A percentile compares a stretch with the other conserved stretches of the same genome.
Conservation (phyloP, 208 protist species). For the Crithidia sp. region DNA sequence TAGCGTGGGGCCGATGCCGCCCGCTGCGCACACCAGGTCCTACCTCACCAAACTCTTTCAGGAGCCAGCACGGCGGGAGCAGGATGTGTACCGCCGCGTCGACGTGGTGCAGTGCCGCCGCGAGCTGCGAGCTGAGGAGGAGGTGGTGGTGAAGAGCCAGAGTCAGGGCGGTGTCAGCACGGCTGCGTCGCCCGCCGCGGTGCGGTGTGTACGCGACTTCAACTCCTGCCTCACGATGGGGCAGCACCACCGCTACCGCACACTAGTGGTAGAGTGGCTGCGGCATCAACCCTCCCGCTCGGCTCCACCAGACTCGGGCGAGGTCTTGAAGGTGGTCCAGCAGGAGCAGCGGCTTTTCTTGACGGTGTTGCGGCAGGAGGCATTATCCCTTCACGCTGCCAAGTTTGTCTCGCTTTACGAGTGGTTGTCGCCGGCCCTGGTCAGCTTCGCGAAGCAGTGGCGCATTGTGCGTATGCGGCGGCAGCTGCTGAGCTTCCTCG, state of each 20-base stretch:
- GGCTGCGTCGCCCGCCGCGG: not conserved
- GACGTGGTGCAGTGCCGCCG: constrained; percentile 45
- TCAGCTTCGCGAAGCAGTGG: constrained; percentile 40
- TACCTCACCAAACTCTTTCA: constrained; percentile 41
- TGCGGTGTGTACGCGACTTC: constrained; percentile 33
- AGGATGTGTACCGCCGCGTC: constrained; percentile 56
- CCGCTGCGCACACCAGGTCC: constrained; percentile 6
- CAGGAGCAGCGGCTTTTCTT: constrained; percentile 58
- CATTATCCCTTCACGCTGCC: not conserved
- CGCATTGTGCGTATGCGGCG: constrained; percentile 33
- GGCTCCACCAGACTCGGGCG: constrained; percentile 48
- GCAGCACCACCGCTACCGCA: constrained; percentile 66
- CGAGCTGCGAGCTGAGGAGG: constrained; percentile 23
- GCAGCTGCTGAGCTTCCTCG: constrained; percentile 31
- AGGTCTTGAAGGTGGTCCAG: constrained; percentile 52
- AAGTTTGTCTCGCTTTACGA: constrained; percentile 2
- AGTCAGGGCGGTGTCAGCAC: not conserved
- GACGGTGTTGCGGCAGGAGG: constrained; percentile 46
- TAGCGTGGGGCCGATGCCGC: too few species aligned
- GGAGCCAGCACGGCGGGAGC: constrained; percentile 41
- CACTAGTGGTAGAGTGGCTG: constrained; percentile 42
- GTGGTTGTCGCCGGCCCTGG: constrained; percentile 8
- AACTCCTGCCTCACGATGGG: constrained; percentile 67
- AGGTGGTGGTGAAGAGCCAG: not conserved
- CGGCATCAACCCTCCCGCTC: constrained; percentile 20